phyloP scores from a whole-genome alignment of 2,329 filamentous ascomycete species.

The Pestalotiopsis sp. region DNA sequence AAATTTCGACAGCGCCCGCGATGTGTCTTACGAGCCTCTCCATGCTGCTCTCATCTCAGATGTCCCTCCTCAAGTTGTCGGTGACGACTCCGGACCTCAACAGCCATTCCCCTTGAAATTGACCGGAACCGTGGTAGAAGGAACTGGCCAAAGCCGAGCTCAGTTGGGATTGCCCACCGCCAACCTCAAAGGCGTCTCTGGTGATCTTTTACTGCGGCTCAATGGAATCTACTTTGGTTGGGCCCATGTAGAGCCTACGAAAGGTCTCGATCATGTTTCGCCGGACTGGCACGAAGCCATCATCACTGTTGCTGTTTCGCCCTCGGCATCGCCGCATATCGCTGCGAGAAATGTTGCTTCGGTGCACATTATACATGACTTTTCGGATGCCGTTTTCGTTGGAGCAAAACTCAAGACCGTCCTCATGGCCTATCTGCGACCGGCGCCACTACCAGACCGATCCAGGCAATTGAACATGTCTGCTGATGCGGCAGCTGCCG shows the following conservation, averaged over 20 bases:
- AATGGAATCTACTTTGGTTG: conserved; percentile 68
- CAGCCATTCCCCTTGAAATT: conserved; percentile 58
- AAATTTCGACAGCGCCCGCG: conserved; percentile 35
- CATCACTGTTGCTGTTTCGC: conserved; percentile 56
- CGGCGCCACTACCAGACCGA: conserved; percentile 24
- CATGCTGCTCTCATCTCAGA: conserved; percentile 34
- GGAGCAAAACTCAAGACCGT: conserved; percentile 52
- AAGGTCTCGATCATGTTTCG: conserved; percentile 34
- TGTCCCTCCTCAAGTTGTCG: conserved; percentile 41
- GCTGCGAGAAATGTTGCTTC: conserved; percentile 52
- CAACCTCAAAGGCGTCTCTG: conserved; percentile 53
- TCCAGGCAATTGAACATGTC: conserved; percentile 19
- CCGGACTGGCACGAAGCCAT: conserved; percentile 61
- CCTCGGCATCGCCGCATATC: conserved; percentile 46
- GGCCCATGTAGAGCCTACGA: conserved; percentile 48
- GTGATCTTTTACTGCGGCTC: conserved; percentile 55
- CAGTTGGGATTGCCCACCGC: conserved; percentile 55
- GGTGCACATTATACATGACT: conserved; percentile 57
- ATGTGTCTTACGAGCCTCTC: conserved; percentile 38
- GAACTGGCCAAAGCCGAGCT: conserved; percentile 41
- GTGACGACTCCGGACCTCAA: conserved; percentile 52
- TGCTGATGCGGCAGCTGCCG: conserved; percentile 31
- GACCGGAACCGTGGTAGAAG: conserved; percentile 46
- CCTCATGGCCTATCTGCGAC: conserved; percentile 63
- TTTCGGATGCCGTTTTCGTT: conserved; percentile 43